A percentile compares a stretch with the other conserved stretches of the same genome.
Evolutionary conservation across 345 rosid species (phyloP).

Genomic region (Camelina neglecta): DNA sequence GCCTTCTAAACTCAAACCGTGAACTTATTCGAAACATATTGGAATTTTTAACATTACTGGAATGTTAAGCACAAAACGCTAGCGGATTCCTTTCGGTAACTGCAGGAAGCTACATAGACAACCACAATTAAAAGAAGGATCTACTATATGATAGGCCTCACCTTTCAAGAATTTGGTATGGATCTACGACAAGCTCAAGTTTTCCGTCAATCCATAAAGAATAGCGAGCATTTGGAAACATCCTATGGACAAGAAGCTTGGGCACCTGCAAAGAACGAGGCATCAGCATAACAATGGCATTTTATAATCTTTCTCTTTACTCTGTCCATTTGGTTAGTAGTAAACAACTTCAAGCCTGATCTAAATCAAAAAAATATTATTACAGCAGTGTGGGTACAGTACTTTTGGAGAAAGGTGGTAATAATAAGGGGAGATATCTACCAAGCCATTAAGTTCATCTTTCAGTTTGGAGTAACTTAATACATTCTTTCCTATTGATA

Average conservation of each 20-base stretch:
- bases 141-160: conserved; percentile 32
- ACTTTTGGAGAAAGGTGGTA: conserved; percentile 5
- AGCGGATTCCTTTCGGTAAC: background rate
- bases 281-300: conserved; percentile 1
- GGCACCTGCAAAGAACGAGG: conserved; percentile 39
- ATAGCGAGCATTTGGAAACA: conserved; percentile 92
- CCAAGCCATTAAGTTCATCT: conserved; percentile 2
- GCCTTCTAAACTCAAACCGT: conserved; percentile 1
- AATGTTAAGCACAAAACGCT: background rate
- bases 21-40: conserved; percentile 1
- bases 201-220: conserved; percentile 99
- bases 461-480: conserved; percentile 1
- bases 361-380: background rate
- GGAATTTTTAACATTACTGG: background rate
- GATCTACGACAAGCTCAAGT: conserved; percentile 93
- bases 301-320: background rate
- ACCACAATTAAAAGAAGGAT: background rate
- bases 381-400: conserved; percentile 20
- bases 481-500: conserved; percentile 12
- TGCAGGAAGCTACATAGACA: conserved; percentile 1
- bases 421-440: conserved; percentile 1
- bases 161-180: conserved; percentile 98
- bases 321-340: background rate
- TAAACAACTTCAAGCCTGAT: conserved; percentile 18
- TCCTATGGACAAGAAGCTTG: conserved; percentile 65